Percentiles rank a stretch among this genome's conserved stretches.
Conservation (phyloP, 73 alveolate species). For the Paramecium sexaurelia region DNA sequence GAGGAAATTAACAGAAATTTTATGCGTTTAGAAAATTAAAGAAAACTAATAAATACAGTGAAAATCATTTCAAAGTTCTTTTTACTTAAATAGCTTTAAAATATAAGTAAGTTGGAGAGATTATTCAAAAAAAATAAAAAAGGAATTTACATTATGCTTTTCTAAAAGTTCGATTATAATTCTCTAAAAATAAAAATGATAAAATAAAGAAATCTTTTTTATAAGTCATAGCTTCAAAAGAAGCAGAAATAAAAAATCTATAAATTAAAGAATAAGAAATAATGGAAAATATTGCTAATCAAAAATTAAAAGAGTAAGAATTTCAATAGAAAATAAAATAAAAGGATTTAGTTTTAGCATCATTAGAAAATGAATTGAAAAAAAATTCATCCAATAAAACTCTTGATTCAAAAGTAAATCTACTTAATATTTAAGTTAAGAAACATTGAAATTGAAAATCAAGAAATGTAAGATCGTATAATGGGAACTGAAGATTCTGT, state of each 20-base stretch:
- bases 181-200: conserved; percentile 46
- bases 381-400: conserved; percentile 50
- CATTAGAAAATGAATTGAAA: conserved; percentile 48
- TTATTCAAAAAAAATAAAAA: conserved; percentile 41
- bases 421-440: conserved; percentile 17
- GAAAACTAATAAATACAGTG: neutral
- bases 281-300: conserved; percentile 29
- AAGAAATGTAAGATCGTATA: conserved; percentile 64
- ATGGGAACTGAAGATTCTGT: conserved; percentile 70
- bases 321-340: neutral
- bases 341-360: conserved; percentile 22
- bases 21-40: conserved; percentile 27
- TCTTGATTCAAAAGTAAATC: conserved; percentile 8
- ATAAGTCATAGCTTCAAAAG: conserved; percentile 51
- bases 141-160: conserved; percentile 35
- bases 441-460: conserved; percentile 67
- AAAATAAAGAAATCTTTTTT: conserved; percentile 59
- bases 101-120: neutral
- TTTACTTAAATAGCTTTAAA: neutral
- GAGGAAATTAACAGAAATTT: neutral
- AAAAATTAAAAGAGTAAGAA: conserved; percentile 51
- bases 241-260: conserved; percentile 60
- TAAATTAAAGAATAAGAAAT: conserved; percentile 29
- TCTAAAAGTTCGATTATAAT: neutral
- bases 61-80: conserved; percentile 4